Evolutionary conservation across 2,329 filamentous ascomycete genomes (phyloP).

Genomic region (Penicillium olsonii): DNA sequence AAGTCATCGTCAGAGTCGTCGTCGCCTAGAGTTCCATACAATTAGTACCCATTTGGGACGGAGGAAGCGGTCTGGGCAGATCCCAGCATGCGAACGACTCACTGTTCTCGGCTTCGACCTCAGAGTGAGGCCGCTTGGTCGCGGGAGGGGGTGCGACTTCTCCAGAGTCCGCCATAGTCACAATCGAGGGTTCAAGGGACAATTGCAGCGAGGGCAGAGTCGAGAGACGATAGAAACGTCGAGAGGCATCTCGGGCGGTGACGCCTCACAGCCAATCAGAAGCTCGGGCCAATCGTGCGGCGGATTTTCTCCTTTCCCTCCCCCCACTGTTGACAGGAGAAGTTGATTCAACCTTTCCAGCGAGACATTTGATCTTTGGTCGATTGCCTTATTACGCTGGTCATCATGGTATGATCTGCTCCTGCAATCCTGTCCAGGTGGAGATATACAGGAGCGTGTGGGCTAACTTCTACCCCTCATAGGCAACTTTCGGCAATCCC

Average conservation of each 20-base stretch:
- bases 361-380: conserved; percentile 24
- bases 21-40: conserved; percentile 23
- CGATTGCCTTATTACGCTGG: conserved; percentile 22
- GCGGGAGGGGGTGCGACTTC: conserved; percentile 29
- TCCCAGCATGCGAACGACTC: conserved; percentile 12
- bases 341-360: conserved; percentile 21
- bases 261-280: conserved; percentile 17
- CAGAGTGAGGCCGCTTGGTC: conserved; percentile 60
- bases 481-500: conserved; percentile 63
- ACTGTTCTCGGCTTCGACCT: conserved; percentile 52
- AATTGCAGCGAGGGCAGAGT: conserved; percentile 8
- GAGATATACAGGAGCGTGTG: background rate
- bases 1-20: conserved; percentile 79
- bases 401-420: conserved; percentile 32
- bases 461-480: conserved; percentile 8
- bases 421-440: background rate
- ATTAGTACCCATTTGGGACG: conserved; percentile 9
- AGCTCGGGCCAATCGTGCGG: conserved; percentile 26
- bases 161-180: conserved; percentile 33
- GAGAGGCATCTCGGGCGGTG: conserved; percentile 24
- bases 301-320: conserved; percentile 31
- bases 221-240: conserved; percentile 12
- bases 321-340: conserved; percentile 28
- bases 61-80: conserved; percentile 14
- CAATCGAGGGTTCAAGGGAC: background rate